These are phyloP conservation scores for Detonula confervacea DNA, from an alignment of 352 stramenopile species.

Conservation along the genomic window DNA sequence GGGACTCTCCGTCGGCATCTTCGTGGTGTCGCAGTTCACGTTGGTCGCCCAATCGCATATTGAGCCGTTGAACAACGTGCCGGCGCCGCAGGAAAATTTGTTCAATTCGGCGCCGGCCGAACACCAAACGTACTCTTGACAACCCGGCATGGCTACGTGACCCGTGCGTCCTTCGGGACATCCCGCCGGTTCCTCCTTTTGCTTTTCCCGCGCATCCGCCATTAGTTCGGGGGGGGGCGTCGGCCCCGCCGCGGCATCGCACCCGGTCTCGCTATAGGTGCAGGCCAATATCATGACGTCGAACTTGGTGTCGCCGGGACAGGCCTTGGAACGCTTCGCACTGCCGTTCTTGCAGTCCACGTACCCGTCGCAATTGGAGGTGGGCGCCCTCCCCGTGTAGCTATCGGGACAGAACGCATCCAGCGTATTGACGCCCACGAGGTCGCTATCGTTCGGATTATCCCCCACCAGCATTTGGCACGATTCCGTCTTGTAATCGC, in stretches of 20 bases:
- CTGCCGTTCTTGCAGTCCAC: slow-evolving; percentile 22
- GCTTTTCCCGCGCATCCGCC: not conserved
- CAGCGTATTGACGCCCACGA: not conserved
- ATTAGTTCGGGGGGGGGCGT: slow-evolving; percentile 5
- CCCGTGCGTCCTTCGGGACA: slow-evolving; percentile 17
- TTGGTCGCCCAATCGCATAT: slow-evolving; percentile 21
- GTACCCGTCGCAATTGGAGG: slow-evolving; percentile 15
- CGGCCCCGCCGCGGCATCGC: not conserved
- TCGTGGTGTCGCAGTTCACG: slow-evolving; percentile 9
- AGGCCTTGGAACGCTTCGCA: not conserved
- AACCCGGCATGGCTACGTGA: slow-evolving; percentile 15
- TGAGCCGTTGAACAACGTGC: slow-evolving; percentile 13
- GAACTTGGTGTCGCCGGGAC: slow-evolving; percentile 19
- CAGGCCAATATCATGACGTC: slow-evolving; percentile 29
- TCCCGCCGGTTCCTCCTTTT: not conserved
- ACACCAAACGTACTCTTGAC: slow-evolving; percentile 27
- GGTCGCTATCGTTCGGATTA: not conserved
- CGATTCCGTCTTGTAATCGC: not conserved
- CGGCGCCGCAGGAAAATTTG: slow-evolving; percentile 19
- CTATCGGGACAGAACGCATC: slow-evolving; percentile 18
- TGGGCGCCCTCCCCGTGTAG: slow-evolving; percentile 26
- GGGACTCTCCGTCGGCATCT: not conserved
- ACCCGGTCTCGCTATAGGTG: slow-evolving; percentile 7
- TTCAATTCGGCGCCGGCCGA: not conserved
- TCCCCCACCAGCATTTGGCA: not conserved